These are phyloP conservation scores for Gastrolobium villosum DNA, from an alignment of 306 rosid species.

Conservation along the genomic window DNA sequence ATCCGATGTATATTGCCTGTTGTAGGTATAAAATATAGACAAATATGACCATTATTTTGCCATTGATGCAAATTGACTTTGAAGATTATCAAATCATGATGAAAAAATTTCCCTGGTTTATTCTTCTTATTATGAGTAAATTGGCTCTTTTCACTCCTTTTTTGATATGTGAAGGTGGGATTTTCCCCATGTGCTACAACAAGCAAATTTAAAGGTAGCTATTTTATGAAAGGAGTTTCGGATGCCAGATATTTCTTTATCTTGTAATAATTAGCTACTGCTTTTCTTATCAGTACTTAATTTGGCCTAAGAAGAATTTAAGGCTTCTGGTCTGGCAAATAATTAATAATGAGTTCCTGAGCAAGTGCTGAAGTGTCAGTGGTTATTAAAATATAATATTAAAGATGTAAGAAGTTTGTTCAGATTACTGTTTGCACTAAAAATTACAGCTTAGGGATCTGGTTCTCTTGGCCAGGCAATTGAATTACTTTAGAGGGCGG, in stretches of 20 bases:
- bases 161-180: slow-evolving; percentile 15
- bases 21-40: slow-evolving; percentile 8
- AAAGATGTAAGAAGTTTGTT: slow-evolving; percentile 4
- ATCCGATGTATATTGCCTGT: slow-evolving; percentile 22
- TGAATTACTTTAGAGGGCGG: background rate
- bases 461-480: background rate
- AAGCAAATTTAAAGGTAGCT: slow-evolving; percentile 9
- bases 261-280: background rate
- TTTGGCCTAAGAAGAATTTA: slow-evolving; percentile 1
- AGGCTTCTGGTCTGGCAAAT: background rate
- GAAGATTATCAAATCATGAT: slow-evolving; percentile 42
- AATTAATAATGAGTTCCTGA: background rate
- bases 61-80: slow-evolving; percentile 38
- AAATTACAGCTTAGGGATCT: background rate
- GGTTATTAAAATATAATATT: slow-evolving; percentile 23
- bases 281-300: background rate
- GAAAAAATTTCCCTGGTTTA: slow-evolving; percentile 21
- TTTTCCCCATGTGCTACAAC: slow-evolving; percentile 11
- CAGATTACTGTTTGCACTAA: slow-evolving; percentile 10
- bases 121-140: slow-evolving; percentile 36
- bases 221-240: background rate
- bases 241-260: slow-evolving; percentile 5
- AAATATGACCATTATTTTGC: slow-evolving; percentile 12
- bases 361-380: slow-evolving; percentile 3
- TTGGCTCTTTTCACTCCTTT: background rate